These are phyloP conservation scores for Pichia sp. DNA, from an alignment of 1,139 yeast species.

Conservation along the genomic window DNA sequence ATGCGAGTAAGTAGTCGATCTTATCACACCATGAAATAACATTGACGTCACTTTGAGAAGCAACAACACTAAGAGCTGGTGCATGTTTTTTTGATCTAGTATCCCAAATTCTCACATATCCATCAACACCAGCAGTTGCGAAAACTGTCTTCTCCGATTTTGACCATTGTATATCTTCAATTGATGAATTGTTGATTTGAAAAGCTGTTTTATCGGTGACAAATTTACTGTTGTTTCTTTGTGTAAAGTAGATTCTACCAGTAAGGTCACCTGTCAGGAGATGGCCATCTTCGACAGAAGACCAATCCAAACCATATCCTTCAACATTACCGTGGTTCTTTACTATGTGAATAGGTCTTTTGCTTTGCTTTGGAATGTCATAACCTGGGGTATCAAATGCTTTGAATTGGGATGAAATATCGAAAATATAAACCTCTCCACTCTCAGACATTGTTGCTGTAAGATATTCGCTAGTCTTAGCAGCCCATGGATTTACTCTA, in stretches of 20 bases:
- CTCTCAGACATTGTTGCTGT: slow-evolving; percentile 86
- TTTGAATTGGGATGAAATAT: slow-evolving; percentile 67
- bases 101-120: slow-evolving; percentile 92
- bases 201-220: slow-evolving; percentile 80
- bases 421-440: slow-evolving; percentile 85
- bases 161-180: slow-evolving; percentile 97
- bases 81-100: slow-evolving; percentile 86
- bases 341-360: slow-evolving; percentile 80
- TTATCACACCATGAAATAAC: slow-evolving; percentile 94
- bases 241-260: slow-evolving; percentile 75
- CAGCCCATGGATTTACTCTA: slow-evolving; percentile 75
- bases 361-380: slow-evolving; percentile 66
- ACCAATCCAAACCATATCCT: slow-evolving; percentile 98
- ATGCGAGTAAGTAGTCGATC: slow-evolving; percentile 78
- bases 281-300: slow-evolving; percentile 79
- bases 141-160: slow-evolving; percentile 86
- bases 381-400: slow-evolving; percentile 88
- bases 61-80: slow-evolving; percentile 82
- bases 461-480: slow-evolving; percentile 60
- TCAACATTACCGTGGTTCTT: slow-evolving; percentile 89
- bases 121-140: slow-evolving; percentile 90
- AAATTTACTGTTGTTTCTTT: slow-evolving; percentile 76
- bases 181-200: slow-evolving; percentile 61
- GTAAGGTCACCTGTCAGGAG: slow-evolving; percentile 82
- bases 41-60: slow-evolving; percentile 81